Conservation (phyloP, 129 eudicot species). For the Flaveria bidentis region DNA sequence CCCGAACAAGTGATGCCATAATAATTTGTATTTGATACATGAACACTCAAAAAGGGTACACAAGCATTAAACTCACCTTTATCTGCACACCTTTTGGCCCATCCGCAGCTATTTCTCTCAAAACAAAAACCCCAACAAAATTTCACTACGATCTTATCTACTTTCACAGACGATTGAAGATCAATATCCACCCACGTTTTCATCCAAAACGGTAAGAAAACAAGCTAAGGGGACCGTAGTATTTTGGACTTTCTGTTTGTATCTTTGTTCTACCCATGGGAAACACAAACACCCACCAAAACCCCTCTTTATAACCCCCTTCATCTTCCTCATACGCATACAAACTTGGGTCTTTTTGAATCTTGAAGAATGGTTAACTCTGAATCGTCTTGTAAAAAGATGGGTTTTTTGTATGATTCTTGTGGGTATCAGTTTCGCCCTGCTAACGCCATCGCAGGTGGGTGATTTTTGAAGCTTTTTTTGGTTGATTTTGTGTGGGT, state of each 20-base stretch:
- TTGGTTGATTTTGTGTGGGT: neutral
- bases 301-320: neutral
- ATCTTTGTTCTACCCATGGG: conserved; percentile 40
- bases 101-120: too few relatives aligned
- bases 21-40: neutral
- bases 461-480: conserved; percentile 36
- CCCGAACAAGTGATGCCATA: too few relatives aligned
- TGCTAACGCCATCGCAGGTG: neutral
- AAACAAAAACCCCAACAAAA: neutral
- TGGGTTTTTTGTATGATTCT: too few relatives aligned
- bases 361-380: too few relatives aligned
- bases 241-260: conserved; percentile 33
- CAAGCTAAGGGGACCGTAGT: conserved; percentile 28
- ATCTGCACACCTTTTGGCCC: conserved; percentile 23
- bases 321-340: too few relatives aligned
- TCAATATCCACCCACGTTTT: conserved; percentile 29
- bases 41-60: conserved; percentile 14
- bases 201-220: conserved; percentile 17
- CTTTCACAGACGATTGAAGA: conserved; percentile 21
- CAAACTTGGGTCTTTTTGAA: too few relatives aligned
- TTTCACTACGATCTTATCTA: conserved; percentile 24
- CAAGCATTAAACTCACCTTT: conserved; percentile 21
- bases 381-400: too few relatives aligned
- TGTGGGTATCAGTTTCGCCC: too few relatives aligned
- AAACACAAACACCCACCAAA: conserved; percentile 12